Evolutionary conservation across 805 yeast genomes (phyloP).

Genomic region (Monosporozyma aquatica): DNA sequence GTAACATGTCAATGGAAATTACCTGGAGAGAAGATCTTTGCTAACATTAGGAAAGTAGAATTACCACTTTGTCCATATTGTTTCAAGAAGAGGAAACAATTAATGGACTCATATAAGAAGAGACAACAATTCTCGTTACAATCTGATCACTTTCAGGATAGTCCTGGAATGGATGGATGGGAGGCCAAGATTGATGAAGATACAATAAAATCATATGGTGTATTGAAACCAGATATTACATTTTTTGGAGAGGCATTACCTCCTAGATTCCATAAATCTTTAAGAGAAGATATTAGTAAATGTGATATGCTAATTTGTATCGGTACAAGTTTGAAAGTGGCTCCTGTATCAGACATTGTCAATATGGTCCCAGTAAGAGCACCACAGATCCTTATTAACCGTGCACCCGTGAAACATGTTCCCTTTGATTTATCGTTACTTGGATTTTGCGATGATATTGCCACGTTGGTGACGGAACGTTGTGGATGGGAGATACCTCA

Average conservation of each 20-base stretch:
- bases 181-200: background rate
- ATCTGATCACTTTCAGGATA: background rate
- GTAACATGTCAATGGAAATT: constrained; percentile 60
- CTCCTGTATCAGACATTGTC: constrained; percentile 83
- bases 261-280: constrained; percentile 47
- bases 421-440: constrained; percentile 71
- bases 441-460: constrained; percentile 80
- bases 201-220: constrained; percentile 51
- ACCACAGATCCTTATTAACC: constrained; percentile 75
- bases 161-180: background rate
- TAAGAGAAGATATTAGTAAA: constrained; percentile 48
- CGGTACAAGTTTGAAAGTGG: constrained; percentile 89
- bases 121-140: background rate
- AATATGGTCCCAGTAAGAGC: constrained; percentile 54
- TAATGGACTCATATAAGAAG: background rate
- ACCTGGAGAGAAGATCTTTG: constrained; percentile 56
- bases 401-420: constrained; percentile 63
- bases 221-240: constrained; percentile 86
- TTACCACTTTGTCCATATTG: constrained; percentile 72
- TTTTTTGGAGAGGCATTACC: constrained; percentile 87
- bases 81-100: constrained; percentile 33
- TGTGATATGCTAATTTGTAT: constrained; percentile 79
- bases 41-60: constrained; percentile 46
- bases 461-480: constrained; percentile 49
- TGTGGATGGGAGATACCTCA: constrained; percentile 58